Conservation (phyloP, 2,329 filamentous ascomycete genomes). For the Microcera coccophila region DNA sequence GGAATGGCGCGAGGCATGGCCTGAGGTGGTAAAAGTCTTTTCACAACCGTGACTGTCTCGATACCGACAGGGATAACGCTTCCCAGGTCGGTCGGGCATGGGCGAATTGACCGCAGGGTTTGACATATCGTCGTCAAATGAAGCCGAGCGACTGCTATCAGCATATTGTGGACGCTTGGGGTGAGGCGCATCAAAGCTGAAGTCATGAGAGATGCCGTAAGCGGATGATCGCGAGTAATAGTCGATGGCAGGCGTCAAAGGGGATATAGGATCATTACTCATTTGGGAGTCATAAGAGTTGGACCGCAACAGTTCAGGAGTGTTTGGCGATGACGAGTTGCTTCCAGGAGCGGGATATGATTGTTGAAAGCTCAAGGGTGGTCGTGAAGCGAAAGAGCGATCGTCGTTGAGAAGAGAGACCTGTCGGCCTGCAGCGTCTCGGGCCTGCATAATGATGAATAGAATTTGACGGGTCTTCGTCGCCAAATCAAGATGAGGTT, state of each 20-base stretch:
- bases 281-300: constrained; percentile 60
- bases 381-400: constrained; percentile 15
- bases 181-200: constrained; percentile 30
- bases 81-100: constrained; percentile 48
- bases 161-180: constrained; percentile 42
- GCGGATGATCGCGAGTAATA: constrained; percentile 40
- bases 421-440: constrained; percentile 54
- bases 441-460: constrained; percentile 45
- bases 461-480: neutral
- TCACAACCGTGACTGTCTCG: constrained; percentile 67
- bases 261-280: constrained; percentile 52
- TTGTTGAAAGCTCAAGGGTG: constrained; percentile 32
- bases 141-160: constrained; percentile 43
- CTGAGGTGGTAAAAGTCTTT: constrained; percentile 80
- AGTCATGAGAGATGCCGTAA: constrained; percentile 36
- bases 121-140: constrained; percentile 47
- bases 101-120: constrained; percentile 38
- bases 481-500: neutral
- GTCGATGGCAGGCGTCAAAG: constrained; percentile 50
- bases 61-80: constrained; percentile 71
- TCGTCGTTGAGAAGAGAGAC: constrained; percentile 61
- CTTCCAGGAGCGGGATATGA: constrained; percentile 37
- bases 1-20: constrained; percentile 78
- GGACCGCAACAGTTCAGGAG: constrained; percentile 56
- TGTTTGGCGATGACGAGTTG: constrained; percentile 46